These are phyloP conservation scores for Verbascum thapsus DNA, from an alignment of 257 asterid species.

Conservation along the genomic window DNA sequence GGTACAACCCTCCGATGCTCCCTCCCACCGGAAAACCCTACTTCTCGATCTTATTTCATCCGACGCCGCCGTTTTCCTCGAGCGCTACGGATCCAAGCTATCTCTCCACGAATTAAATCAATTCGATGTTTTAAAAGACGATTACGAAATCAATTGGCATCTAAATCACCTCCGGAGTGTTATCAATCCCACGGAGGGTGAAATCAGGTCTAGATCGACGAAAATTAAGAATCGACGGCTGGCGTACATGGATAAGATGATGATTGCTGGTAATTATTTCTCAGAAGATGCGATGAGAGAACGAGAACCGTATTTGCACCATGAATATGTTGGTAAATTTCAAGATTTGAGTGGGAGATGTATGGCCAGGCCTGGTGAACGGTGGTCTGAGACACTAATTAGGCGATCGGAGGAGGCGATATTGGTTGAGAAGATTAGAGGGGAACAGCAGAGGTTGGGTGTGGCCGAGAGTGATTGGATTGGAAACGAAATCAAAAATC, in stretches of 20 bases:
- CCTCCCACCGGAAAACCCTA: slow-evolving; percentile 69
- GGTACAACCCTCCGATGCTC: slow-evolving; percentile 60
- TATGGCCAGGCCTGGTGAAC: slow-evolving; percentile 96
- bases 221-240: slow-evolving; percentile 82
- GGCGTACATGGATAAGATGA: slow-evolving; percentile 79
- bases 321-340: slow-evolving; percentile 87
- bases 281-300: slow-evolving; percentile 99
- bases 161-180: slow-evolving; percentile 60
- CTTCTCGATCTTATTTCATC: slow-evolving; percentile 76
- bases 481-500: slow-evolving; percentile 54
- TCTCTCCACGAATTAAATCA: slow-evolving; percentile 67
- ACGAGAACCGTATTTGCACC: slow-evolving; percentile 93
- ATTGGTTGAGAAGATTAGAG: slow-evolving; percentile 78
- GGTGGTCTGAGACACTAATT: slow-evolving; percentile 93
- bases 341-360: slow-evolving; percentile 88
- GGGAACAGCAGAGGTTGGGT: slow-evolving; percentile 83
- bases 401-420: slow-evolving; percentile 83
- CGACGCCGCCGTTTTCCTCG: slow-evolving; percentile 85
- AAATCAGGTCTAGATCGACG: slow-evolving; percentile 59
- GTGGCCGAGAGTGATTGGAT: slow-evolving; percentile 89
- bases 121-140: slow-evolving; percentile 66
- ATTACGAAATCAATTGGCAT: slow-evolving; percentile 95
- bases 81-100: slow-evolving; percentile 78
- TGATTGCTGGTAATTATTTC: slow-evolving; percentile 66
- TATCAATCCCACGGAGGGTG: slow-evolving; percentile 73